These are phyloP conservation scores for Mycena capillaripes DNA, from an alignment of 768 basidiomycete species.

Conservation along the genomic window DNA sequence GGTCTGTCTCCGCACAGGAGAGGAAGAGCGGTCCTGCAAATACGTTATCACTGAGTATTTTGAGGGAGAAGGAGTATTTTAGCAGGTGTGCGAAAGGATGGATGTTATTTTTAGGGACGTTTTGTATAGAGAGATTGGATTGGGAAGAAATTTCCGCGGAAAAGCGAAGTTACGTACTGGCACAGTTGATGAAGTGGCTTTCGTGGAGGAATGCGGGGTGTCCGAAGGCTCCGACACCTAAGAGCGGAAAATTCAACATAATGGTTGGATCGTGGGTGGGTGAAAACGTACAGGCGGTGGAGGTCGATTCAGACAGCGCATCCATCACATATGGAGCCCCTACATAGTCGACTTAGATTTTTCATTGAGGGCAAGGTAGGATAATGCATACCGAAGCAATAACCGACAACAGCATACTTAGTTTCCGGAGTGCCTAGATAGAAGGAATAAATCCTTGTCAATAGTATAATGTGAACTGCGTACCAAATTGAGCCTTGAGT, in stretches of 20 bases:
- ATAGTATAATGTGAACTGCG: neutral
- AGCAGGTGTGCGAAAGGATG: neutral
- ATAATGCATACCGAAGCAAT: conserved; percentile 48
- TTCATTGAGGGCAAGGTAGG: neutral
- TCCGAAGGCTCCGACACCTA: conserved; percentile 50
- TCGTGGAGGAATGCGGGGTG: conserved; percentile 55
- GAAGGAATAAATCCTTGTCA: neutral
- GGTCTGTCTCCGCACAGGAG: conserved; percentile 59
- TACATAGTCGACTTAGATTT: neutral
- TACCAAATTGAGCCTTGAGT: conserved; percentile 55
- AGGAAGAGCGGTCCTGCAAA: conserved; percentile 52
- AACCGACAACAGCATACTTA: conserved; percentile 47
- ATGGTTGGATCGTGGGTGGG: neutral
- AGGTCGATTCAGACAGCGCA: conserved; percentile 33
- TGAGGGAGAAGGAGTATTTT: no score
- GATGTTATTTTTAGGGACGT: neutral
- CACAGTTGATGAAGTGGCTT: conserved; percentile 48
- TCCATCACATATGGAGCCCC: conserved; percentile 57
- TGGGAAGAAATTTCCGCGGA: no score
- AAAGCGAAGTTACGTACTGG: conserved; percentile 43
- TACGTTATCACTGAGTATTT: neutral
- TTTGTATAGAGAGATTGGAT: no score
- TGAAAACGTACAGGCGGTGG: conserved; percentile 44
- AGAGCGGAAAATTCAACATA: neutral
- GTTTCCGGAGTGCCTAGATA: conserved; percentile 28